phyloP scores from a whole-genome alignment of 306 rosid species.

The Glycine latifolia region DNA sequence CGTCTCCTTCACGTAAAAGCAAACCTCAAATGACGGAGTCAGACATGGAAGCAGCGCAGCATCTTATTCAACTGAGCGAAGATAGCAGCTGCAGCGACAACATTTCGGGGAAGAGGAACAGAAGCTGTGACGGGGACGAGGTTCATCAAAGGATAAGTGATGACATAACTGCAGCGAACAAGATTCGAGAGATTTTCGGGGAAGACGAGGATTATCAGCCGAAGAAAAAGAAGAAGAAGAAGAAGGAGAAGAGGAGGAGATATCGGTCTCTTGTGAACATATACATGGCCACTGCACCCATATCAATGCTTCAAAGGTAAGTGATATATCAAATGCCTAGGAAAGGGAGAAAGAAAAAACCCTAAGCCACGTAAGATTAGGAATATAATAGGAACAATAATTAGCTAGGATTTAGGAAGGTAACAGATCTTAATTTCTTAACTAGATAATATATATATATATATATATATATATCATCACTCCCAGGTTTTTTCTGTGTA shows the following conservation, averaged over 20 bases:
- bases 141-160: constrained; percentile 39
- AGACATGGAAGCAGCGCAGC: constrained; percentile 55
- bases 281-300: constrained; percentile 53
- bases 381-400: not conserved
- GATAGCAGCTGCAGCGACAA: constrained; percentile 35
- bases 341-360: not conserved
- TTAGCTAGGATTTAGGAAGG: not conserved
- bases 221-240: constrained; percentile 43
- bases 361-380: constrained; percentile 10
- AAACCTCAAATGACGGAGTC: constrained; percentile 36
- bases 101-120: constrained; percentile 9
- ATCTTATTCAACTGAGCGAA: constrained; percentile 67
- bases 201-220: constrained; percentile 44
- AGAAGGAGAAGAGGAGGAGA: constrained; percentile 40
- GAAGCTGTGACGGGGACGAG: constrained; percentile 12
- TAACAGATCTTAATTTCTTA: not conserved
- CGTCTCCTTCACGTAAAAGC: not conserved
- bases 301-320: constrained; percentile 20
- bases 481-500: not conserved
- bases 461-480: too few relatives aligned
- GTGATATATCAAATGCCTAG: not conserved
- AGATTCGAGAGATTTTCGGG: constrained; percentile 58
- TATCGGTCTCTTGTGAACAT: constrained; percentile 60
- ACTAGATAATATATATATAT: not conserved
- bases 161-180: not conserved